Evolutionary conservation across 768 basidiomycete species (phyloP), one percentile per base, ranked within the genome.

Genomic region (Udeniomyces megalosporus): DNA sequence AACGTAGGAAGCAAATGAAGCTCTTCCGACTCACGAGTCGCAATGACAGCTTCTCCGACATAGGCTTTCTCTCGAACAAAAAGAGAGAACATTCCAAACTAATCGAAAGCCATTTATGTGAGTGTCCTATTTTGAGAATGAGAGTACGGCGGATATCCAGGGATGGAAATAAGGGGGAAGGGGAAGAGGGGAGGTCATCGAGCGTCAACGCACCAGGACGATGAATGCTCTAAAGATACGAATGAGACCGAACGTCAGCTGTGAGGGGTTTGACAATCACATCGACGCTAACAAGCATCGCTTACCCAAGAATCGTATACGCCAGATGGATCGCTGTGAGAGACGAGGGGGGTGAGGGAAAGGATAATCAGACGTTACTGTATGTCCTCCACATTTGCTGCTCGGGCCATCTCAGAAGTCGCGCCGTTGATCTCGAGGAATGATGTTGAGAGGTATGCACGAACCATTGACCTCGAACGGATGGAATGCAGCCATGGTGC

Each of bases 61-160:
- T 95, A 96, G 28, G 93, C 74, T 81, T 80, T 82, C 76, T 92
- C 89, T 70, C 91, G 84, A 68, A 96, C 80, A 67, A 96, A 81
- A 6, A 92, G 78, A 2, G 88, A 90, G 75, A 92, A 88, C 88
- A 93, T 90, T 73, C 88, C 88, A 74, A 93, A 95, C 86, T 90
- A 64, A 7, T n/a, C n/a, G 48, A 28, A 31, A 12, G 8, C 38
- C 38, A 42, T 42, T 8, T 17, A 8, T 8, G 17, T 8, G 38
- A 42, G 38, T 8, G 38, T 42, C n/a, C n/a, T 42, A 42, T 8
- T 42, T 42, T 42, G 38, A 17, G 3, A 17, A 42, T 28, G 22
- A 54, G 32, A n/a, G 60, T 15, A n/a, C 20, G 28, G 4, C 34
- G 34, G 5, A 8, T n/a, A 34, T 31, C 12, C 3, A 31, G 17